Base-by-base conservation (phyloP, 371 early-diverging fungal genomes). In the Syncephalastrum racemosum region DNA sequence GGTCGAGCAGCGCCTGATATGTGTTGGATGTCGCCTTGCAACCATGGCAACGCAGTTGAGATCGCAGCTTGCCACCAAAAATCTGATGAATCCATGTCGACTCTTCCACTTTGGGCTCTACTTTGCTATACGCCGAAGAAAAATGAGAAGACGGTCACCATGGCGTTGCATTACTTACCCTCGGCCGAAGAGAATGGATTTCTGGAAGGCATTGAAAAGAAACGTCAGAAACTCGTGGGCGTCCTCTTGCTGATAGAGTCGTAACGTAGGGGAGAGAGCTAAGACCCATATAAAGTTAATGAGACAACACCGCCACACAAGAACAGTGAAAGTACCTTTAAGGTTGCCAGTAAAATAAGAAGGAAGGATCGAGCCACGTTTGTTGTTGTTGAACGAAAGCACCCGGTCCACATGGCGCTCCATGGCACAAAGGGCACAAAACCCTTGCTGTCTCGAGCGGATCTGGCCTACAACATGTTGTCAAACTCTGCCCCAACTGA, bases 191-290 rank as follows among this genome's bases (percentile, higher is more conserved):
- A 67, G 45, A 18, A 59, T 45, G 4, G 62, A 48, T 22, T 71
- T 72, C 48, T 75, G 70, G 2, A 71, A 60, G 2, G 72, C 63
- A 40, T 90, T 90, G 4, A 96, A 62, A n/a, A 95, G 63, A 54
- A 84, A 82, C 46, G 92, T 76, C 23, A 90, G 68, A 57, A 95
- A 92, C 72, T 96, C 96, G 67, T 96, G 95, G 6, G 95, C 83
- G 60, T 96, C 96, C 56, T 95, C 96, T 66, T 96, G 95, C 15
- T 90, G 67, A 14, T 94, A 92, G 4, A 90, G 62, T 16, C 85
- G 78, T 71, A 95, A 81, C 41, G 87, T 88, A 59, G 81, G 84
- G 40, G 92, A 90, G 15, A 95, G 82, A 18, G 72, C 78, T 79
- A 60, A 20, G 5, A 52, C 12, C 12, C 36, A 16, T 12, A 58